phyloP scores from a whole-genome alignment of 192 early-diverging fungal genomes.

The Coemansia sp. region DNA sequence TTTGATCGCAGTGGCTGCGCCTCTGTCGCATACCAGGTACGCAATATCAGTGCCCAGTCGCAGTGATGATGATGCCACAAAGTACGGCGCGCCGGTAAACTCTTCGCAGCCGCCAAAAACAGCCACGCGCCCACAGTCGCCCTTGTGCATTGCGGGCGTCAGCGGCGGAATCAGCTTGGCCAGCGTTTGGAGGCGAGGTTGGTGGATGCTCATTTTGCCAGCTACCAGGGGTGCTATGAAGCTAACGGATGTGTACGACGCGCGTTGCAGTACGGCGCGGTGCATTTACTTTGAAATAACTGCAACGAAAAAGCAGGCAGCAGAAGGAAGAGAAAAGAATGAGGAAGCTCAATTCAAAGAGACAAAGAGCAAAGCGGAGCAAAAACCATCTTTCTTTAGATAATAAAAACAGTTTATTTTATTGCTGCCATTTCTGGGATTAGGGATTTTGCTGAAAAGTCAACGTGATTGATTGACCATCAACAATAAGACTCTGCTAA shows the following conservation, averaged over 20 bases:
- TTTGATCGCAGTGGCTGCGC: constrained; percentile 79
- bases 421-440: no score
- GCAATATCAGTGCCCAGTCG: constrained; percentile 80
- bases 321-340: neutral
- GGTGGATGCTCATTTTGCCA: constrained; percentile 44
- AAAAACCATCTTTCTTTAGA: no score
- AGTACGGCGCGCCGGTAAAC: constrained; percentile 94
- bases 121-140: constrained; percentile 47
- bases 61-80: constrained; percentile 51
- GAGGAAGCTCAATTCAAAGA: neutral
- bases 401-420: no score
- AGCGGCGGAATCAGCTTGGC: constrained; percentile 50
- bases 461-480: no score
- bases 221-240: constrained; percentile 47
- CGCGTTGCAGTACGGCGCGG: constrained; percentile 20
- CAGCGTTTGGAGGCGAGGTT: constrained; percentile 44
- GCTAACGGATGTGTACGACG: constrained; percentile 39
- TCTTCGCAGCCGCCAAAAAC: constrained; percentile 50
- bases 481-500: no score
- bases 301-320: neutral
- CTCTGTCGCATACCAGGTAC: constrained; percentile 83
- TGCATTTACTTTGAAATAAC: constrained; percentile 18
- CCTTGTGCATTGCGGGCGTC: constrained; percentile 44
- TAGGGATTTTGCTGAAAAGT: no score
- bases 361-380: neutral